Conservation (phyloP, 345 rosid species). For the Atalantia buxifolia region DNA sequence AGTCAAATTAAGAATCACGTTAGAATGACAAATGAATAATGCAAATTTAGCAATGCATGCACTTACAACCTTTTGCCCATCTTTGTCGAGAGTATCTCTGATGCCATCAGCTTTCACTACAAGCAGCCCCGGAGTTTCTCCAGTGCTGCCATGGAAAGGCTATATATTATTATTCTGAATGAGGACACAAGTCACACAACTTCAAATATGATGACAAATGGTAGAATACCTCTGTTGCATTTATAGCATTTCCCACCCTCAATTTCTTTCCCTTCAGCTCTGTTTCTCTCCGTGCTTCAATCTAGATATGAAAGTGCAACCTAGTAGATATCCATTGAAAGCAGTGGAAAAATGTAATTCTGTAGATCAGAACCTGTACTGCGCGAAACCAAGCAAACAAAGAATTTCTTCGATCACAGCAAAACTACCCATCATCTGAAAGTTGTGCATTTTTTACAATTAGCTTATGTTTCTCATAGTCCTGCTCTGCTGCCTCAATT, state of each 20-base stretch:
- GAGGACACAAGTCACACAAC: not conserved
- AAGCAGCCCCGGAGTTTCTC: not conserved
- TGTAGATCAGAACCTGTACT: no score
- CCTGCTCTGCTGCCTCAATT: no score
- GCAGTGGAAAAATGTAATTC: not conserved
- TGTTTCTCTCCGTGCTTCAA: conserved; percentile 1
- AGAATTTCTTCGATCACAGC: no score
- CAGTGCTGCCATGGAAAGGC: not conserved
- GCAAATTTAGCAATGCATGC: not conserved
- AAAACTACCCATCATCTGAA: no score
- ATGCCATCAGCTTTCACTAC: not conserved
- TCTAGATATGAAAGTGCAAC: not conserved
- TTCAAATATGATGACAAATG: not conserved
- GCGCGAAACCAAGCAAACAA: no score
- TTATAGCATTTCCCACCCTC: conserved; percentile 30
- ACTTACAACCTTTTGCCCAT: conserved; percentile 23
- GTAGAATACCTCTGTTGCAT: conserved; percentile 22
- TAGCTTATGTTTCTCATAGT: no score
- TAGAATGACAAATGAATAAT: not conserved
- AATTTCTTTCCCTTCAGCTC: conserved; percentile 33
- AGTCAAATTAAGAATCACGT: not conserved
- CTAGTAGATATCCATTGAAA: not conserved
- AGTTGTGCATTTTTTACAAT: no score
- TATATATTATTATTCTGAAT: not conserved
- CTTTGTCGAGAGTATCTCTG: conserved; percentile 22